Evolutionary conservation across 176 grass and related monocot species (phyloP).

Genomic region (Cenchrus americanus): DNA sequence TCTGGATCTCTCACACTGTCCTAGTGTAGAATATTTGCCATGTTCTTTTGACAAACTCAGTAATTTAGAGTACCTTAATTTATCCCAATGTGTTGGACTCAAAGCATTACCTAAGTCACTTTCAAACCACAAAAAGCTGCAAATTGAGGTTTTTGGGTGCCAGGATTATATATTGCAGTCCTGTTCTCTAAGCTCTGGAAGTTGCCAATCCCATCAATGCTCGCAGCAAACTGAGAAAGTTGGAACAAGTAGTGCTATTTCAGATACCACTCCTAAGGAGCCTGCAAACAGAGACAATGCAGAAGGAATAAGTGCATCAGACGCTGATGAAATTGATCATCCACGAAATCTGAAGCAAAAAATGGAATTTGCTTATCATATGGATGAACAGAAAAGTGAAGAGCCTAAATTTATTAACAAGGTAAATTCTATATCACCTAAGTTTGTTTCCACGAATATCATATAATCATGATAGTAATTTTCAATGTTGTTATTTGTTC

Average conservation of each 20-base stretch:
- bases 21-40: constrained; percentile 44
- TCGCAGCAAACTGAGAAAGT: constrained; percentile 31
- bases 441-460: background rate
- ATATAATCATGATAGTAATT: background rate
- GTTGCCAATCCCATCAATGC: constrained; percentile 15
- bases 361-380: background rate
- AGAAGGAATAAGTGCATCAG: background rate
- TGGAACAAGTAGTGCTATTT: constrained; percentile 33
- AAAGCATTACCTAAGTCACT: constrained; percentile 33
- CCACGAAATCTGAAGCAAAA: constrained; percentile 2
- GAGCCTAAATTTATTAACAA: constrained; percentile 15
- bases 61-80: constrained; percentile 37
- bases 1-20: constrained; percentile 52
- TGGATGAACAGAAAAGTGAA: constrained; percentile 21
- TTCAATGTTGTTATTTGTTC: constrained; percentile 13
- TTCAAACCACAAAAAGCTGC: constrained; percentile 32
- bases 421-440: constrained; percentile 16
- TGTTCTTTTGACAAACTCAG: constrained; percentile 26
- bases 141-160: constrained; percentile 48
- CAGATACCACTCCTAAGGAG: constrained; percentile 18
- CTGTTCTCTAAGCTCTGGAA: constrained; percentile 16
- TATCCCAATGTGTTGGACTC: constrained; percentile 33
- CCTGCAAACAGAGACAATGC: background rate
- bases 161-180: constrained; percentile 38
- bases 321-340: background rate